Evolutionary conservation across 2,329 filamentous ascomycete species (phyloP).

Genomic region (Neonectria coccinea): DNA sequence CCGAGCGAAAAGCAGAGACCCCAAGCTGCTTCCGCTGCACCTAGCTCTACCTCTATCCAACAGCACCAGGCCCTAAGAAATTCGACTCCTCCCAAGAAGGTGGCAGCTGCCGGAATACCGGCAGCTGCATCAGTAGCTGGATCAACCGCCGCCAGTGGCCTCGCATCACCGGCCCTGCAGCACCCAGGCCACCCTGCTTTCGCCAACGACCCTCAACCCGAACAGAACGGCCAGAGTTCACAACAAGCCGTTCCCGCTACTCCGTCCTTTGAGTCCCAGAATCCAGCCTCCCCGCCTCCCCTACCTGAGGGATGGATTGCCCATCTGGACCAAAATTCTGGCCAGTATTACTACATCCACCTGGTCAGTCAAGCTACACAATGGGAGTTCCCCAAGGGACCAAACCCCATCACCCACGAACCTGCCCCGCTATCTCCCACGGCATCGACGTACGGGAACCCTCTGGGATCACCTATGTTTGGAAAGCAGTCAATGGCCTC

Average conservation of each 20-base stretch:
- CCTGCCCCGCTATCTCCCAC: constrained; percentile 85
- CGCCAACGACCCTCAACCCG: constrained; percentile 80
- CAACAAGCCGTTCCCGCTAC: constrained; percentile 60
- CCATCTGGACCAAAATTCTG: constrained; percentile 93
- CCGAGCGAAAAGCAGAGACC: constrained; percentile 81
- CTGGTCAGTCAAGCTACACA: constrained; percentile 94
- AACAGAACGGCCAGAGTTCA: constrained; percentile 61
- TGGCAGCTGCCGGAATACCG: constrained; percentile 32
- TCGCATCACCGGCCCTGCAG: constrained; percentile 63
- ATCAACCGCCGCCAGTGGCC: constrained; percentile 42
- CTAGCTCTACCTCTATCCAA: constrained; percentile 46
- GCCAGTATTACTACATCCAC: constrained; percentile 99
- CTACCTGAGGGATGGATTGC: constrained; percentile 98
- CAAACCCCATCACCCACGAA: constrained; percentile 88
- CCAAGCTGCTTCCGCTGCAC: constrained; percentile 44
- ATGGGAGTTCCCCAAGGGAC: constrained; percentile 98
- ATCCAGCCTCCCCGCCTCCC: constrained; percentile 87
- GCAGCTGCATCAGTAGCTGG: constrained; percentile 40
- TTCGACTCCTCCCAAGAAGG: constrained; percentile 49
- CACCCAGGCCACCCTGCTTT: constrained; percentile 86
- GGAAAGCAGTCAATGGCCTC: constrained; percentile 70
- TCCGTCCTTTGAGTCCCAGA: constrained; percentile 56
- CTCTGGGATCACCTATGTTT: constrained; percentile 75
- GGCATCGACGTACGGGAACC: constrained; percentile 80
- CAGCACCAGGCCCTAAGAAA: constrained; percentile 39